phyloP scores from a whole-genome alignment of 257 asterid species.

The Lantana camara region DNA sequence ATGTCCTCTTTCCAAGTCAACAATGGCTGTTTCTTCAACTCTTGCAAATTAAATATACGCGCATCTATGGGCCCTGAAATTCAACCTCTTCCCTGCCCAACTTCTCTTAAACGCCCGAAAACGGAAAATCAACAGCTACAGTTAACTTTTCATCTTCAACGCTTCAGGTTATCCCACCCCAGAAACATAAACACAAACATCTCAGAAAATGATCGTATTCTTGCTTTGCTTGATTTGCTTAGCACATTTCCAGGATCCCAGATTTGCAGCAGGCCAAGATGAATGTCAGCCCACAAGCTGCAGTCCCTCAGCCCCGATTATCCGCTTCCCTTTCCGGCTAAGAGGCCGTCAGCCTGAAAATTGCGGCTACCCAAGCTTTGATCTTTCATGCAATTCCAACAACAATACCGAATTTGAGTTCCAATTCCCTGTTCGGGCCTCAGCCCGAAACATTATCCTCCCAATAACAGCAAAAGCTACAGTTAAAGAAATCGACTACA shows the following conservation, averaged over 20 bases:
- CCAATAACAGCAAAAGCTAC: conserved; percentile 43
- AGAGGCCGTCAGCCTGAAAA: conserved; percentile 47
- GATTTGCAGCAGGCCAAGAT: conserved; percentile 45
- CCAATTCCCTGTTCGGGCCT: conserved; percentile 50
- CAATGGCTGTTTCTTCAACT: neutral
- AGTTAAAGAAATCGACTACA: conserved; percentile 44
- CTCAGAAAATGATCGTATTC: conserved; percentile 20
- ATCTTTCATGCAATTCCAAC: conserved; percentile 49
- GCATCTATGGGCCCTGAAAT: neutral
- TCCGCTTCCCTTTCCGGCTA: conserved; percentile 69
- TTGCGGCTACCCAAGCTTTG: conserved; percentile 66
- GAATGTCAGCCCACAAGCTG: conserved; percentile 66
- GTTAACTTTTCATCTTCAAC: neutral
- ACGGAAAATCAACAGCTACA: neutral
- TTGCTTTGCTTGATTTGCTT: conserved; percentile 30
- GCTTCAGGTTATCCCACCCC: neutral
- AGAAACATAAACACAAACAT: neutral
- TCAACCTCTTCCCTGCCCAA: neutral
- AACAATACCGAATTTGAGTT: conserved; percentile 43
- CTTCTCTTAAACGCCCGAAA: neutral
- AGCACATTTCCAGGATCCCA: conserved; percentile 15
- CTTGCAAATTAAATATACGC: neutral
- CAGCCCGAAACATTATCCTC: conserved; percentile 39
- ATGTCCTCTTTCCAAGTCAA: conserved; percentile 25
- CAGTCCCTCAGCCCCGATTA: conserved; percentile 43